These are phyloP conservation scores for Aspergillus bertholletiae DNA, from an alignment of 495 filamentous ascomycete species.

Conservation along the genomic window DNA sequence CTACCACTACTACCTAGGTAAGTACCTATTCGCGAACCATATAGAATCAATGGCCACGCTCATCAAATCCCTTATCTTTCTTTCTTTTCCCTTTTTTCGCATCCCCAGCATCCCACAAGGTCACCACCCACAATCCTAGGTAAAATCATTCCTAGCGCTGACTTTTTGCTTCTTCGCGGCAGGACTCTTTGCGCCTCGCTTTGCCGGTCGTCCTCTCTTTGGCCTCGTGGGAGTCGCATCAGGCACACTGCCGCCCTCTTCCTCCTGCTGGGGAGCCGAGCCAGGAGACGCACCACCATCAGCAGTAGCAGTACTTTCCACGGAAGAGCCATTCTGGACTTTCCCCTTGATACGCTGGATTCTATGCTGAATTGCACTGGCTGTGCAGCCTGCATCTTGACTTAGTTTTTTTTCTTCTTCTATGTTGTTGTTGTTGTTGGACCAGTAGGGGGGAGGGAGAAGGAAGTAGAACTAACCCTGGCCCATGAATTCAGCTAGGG, in stretches of 20 bases:
- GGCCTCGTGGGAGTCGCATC: neutral
- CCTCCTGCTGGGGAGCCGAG: neutral
- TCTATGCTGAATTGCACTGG: slow-evolving; percentile 26
- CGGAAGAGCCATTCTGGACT: neutral
- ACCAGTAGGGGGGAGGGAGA: neutral
- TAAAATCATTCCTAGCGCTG: neutral
- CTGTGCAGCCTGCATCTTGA: slow-evolving; percentile 19
- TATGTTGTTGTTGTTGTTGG: no score
- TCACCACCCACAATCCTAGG: no score
- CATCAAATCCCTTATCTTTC: no score
- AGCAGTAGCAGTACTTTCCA: neutral
- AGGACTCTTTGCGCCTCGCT: neutral
- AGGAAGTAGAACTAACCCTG: slow-evolving; percentile 15
- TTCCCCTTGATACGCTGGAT: slow-evolving; percentile 23
- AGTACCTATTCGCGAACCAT: no score
- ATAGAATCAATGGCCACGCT: no score
- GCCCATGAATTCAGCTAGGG: slow-evolving; percentile 26
- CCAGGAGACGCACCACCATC: neutral
- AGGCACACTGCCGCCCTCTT: neutral
- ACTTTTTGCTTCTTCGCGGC: slow-evolving; percentile 1
- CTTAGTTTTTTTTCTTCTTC: neutral
- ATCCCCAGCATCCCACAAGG: no score
- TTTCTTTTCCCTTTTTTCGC: no score
- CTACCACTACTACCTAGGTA: no score
- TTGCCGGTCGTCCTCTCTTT: neutral